Base-by-base conservation (phyloP, 768 basidiomycete genomes). In the Suillus lakei region DNA sequence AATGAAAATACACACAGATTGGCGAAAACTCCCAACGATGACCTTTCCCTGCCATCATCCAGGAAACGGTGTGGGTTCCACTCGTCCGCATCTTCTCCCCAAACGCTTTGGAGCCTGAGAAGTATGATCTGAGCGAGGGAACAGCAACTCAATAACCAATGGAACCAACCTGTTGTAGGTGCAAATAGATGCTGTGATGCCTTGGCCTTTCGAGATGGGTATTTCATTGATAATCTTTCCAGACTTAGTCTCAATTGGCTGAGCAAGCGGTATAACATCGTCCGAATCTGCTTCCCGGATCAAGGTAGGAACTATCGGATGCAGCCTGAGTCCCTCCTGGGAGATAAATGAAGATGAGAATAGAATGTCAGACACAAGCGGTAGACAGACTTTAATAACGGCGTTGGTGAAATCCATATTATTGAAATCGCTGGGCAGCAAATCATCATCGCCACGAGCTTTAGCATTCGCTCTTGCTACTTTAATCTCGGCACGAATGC, bases 261-360 rank as follows among this genome's bases (percentile, higher is more conserved):
- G 48, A 2, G 74, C 64, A 18, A 81, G 72, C 4, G 79, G 80
- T 26, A 81, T 71, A 13, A 74, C 69, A 60, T 78, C 78, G 34
- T 81, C 77, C 7, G 63, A 58, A 2, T 61, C 66, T 2, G 78
- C 76, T n/a, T 38, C 53, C 41, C 79, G 73, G 16, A 65, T n/a
- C 41, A 76, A 66, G 12, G 65, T 65, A 55, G 73, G 73, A 36
- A 72, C 73, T 38, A 78, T 72, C 0, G 77, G 76, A 59, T 80
- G 76, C 13, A 76, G 66, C 7, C 79, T 74, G 44, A 80, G 64
- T 4, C 68, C 65, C 64, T 77, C 75, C 73, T 72, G 51, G 15
- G 64, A 26, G 16, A 26, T 10, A 9, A 21, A 44, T 12, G n/a
- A 21, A 36, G 59, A 8, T 36, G 38, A 34, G 16, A 58, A 30